Base-by-base conservation (phyloP, 73 alveolate genomes). In the Effrenium voratum region DNA sequence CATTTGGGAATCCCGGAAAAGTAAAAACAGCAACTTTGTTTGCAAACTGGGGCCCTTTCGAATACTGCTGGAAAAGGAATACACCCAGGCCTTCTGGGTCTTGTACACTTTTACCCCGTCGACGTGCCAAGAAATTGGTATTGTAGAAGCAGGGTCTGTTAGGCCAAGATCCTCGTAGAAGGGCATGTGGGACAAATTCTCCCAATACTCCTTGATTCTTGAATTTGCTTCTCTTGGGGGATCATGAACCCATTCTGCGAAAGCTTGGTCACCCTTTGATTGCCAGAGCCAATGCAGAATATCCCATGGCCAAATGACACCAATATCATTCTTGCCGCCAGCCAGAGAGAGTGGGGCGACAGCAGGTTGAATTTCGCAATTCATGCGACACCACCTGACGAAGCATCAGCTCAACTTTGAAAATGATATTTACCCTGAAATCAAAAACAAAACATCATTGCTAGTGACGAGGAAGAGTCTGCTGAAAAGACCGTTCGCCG, bases 271-370 rank as follows among this genome's bases (percentile, higher is more conserved):
- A 28, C n/a, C 55, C 38, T 38, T 68, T 36, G 30, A 19, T 22
- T 81, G 19, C 92, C 92, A 87, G 63, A 87, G 40, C 44, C 0
- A 10, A 15, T 47, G 10, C n/a, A 87, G 68, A 24, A 59, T 46
- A 63, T 87, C 95, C 95, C 95, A 87, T 30, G 95, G 95, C 95
- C 95, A 87, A 8, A 87, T 10, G 36, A 87, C 95, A 26, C 70
- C 84, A 13, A 40, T 59, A 24, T 26, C 15, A 5, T 36, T 38
- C n/a, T 63, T 30, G 16, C 34, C 83, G 10, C 40, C 83, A 34
- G 26, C 10, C 50, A 72, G 34, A 52, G 68, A 15, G 15, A 87
- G 68, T 38, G 41, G 13, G 43, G 60, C 80, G 3, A 32, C 84
- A 24, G 32, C 50, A 87, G 95, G 95, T 36, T 63, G 84, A 44